Base-by-base conservation (phyloP, 768 basidiomycete species). In the Mycena latifolia region DNA sequence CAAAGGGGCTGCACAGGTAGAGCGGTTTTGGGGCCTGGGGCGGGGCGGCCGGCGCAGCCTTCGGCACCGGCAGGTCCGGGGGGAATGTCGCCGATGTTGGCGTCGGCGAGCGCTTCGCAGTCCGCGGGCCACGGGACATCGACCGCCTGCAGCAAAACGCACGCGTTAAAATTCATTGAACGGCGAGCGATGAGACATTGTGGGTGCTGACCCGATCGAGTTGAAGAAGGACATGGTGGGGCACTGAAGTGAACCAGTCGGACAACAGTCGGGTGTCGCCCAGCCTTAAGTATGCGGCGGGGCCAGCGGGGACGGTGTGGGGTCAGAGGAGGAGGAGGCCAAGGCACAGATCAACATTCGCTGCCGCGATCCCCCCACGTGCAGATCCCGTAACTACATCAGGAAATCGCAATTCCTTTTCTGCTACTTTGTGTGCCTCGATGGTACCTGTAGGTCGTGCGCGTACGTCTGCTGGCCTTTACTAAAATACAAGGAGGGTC, bases 1-100 rank as follows among this genome's bases (percentile, higher is more conserved):
- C 96, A 75, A 99, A 99, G 4, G 97, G 97, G 71, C 93, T 93
- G 79, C 92, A 95, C 11, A 99, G 84, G 77, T 96, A 98, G 28
- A 99, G 81, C 5, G 93, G 89, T 71, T 92, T 93, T 41, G 78
- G 74, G 31, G 73, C 72, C 27, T 76, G 57, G 3, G 66, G 51
- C 12, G 76, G 65, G 33, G 66, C 69, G 37, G 72, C 63, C 8
- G 84, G 84, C 15, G 84, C 82, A 4, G 81, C 82, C 81, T 9
- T 77, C 73, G 33, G 77, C 65, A 75, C 72, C 43, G 74, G 82
- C 24, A 80, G 80, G 43, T 84, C 75, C 29, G 77, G 78, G 51
- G 84, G 79, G 65, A 87, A 87, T 15, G 87, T 86, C 7, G 87
- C 82, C 5, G 91, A 90, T 6, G 90, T 93, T 15, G 92, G 91